phyloP scores from a whole-genome alignment of 306 rosid genomes.

The Hylodesmum podocarpum region DNA sequence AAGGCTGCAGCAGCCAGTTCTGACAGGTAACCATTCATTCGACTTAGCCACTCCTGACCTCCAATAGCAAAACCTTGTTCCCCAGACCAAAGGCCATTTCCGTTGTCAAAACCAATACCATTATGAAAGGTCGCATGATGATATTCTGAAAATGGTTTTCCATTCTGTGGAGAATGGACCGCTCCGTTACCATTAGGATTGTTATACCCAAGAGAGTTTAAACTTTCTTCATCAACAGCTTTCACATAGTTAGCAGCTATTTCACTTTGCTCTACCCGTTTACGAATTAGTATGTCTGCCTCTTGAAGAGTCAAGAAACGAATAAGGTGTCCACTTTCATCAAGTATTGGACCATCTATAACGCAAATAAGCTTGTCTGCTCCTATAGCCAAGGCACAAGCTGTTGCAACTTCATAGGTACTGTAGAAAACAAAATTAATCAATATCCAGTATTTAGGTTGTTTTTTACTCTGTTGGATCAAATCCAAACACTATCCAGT shows the following conservation, averaged over 20 bases:
- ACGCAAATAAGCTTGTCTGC: slow-evolving; percentile 79
- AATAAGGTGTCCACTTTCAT: slow-evolving; percentile 61
- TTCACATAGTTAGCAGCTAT: slow-evolving; percentile 77
- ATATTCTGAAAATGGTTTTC: slow-evolving; percentile 32
- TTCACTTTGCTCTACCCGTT: slow-evolving; percentile 71
- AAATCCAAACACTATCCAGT: neutral
- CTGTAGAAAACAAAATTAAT: slow-evolving; percentile 42
- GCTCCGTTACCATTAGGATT: slow-evolving; percentile 29
- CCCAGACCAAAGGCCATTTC: slow-evolving; percentile 62
- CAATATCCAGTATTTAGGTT: slow-evolving; percentile 5
- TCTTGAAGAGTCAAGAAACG: slow-evolving; percentile 76
- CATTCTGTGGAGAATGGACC: slow-evolving; percentile 35
- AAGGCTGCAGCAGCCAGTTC: slow-evolving; percentile 91
- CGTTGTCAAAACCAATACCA: slow-evolving; percentile 74
- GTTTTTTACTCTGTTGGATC: neutral
- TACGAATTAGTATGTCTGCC: slow-evolving; percentile 68
- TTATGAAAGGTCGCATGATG: slow-evolving; percentile 49
- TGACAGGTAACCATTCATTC: slow-evolving; percentile 70
- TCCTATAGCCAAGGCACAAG: slow-evolving; percentile 73
- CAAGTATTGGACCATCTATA: slow-evolving; percentile 76
- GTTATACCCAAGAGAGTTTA: slow-evolving; percentile 31
- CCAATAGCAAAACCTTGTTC: slow-evolving; percentile 81
- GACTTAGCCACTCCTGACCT: slow-evolving; percentile 65
- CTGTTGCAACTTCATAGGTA: slow-evolving; percentile 83
- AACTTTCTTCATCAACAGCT: slow-evolving; percentile 55